A percentile compares a stretch with the other conserved stretches of the same genome.
Conservation (phyloP, 495 filamentous ascomycete species). For the Sordaria brevicollis region DNA sequence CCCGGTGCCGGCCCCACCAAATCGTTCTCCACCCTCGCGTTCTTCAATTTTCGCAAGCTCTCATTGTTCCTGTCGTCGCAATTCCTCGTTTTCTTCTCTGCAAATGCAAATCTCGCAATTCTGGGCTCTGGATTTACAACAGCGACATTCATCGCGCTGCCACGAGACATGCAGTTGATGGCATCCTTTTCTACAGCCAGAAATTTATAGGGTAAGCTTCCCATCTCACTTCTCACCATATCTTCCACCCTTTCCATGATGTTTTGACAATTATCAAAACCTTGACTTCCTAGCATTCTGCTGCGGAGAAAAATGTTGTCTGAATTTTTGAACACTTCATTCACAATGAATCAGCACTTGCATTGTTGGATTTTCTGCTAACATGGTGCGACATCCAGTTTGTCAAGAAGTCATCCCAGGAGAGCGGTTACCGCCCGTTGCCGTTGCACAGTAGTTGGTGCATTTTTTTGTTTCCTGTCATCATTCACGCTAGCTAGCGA, state of each 20-base stretch:
- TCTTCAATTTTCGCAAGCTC: neutral
- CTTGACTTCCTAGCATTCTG: constrained; percentile 23
- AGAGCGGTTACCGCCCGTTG: neutral
- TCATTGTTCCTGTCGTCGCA: neutral
- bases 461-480: neutral
- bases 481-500: neutral
- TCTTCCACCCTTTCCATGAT: constrained; percentile 11
- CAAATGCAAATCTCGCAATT: neutral
- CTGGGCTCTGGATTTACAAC: neutral
- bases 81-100: neutral
- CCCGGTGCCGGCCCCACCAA: neutral
- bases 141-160: neutral
- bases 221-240: neutral
- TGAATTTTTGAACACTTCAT: neutral
- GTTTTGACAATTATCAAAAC: constrained; percentile 21
- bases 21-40: neutral
- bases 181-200: neutral
- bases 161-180: neutral
- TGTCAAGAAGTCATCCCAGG: neutral
- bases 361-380: neutral
- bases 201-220: neutral
- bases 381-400: neutral
- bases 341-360: neutral
- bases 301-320: constrained; percentile 14
- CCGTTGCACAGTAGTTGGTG: neutral